Percentiles rank a stretch among this genome's conserved stretches.
phyloP scores from a whole-genome alignment of 83 land plant species.

The Larix sibirica region DNA sequence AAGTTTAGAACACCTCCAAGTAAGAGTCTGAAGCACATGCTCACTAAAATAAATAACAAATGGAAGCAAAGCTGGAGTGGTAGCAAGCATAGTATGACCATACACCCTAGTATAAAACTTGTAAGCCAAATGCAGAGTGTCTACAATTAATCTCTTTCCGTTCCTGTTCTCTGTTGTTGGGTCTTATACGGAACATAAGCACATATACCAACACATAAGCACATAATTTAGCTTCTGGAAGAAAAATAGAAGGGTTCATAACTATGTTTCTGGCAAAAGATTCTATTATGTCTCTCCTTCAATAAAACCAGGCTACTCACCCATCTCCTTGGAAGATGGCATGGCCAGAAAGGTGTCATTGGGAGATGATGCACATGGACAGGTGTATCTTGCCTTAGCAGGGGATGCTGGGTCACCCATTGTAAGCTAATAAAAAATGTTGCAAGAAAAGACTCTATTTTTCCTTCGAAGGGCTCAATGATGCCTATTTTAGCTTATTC shows the following conservation, averaged over 20 bases:
- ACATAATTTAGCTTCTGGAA: neutral
- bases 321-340: neutral
- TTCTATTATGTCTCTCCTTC: neutral
- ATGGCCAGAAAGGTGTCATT: neutral
- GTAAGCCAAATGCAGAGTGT: neutral
- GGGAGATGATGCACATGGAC: neutral
- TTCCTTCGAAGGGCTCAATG: neutral
- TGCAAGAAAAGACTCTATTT: neutral
- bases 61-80: neutral
- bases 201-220: neutral
- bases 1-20: neutral
- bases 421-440: neutral
- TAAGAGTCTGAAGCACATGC: neutral
- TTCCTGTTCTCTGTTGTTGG: neutral
- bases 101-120: neutral
- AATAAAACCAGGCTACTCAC: neutral
- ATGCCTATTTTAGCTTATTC: neutral
- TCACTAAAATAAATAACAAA: neutral
- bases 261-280: neutral
- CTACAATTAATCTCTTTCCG: neutral
- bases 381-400: neutral
- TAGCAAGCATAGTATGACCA: neutral
- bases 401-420: neutral
- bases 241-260: neutral
- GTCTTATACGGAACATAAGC: neutral